Evolutionary conservation across 177 flowering plant genomes (phyloP).

Genomic region (Vitis hybrid): DNA sequence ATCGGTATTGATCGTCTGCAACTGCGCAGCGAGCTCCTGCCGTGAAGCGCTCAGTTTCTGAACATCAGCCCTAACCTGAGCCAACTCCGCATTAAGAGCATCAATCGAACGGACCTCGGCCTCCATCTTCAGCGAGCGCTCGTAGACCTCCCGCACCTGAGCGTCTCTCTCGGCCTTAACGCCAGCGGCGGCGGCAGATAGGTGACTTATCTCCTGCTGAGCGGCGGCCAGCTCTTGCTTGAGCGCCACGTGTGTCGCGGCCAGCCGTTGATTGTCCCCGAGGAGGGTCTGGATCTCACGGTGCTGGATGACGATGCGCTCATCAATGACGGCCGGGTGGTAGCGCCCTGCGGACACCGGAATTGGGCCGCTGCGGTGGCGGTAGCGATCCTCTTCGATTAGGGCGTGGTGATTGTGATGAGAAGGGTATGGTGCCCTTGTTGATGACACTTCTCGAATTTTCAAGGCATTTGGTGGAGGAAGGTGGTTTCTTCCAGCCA

Average conservation of each 20-base stretch:
- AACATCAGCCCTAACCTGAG: constrained; percentile 47
- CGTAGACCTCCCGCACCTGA: constrained; percentile 56
- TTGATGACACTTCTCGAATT: constrained; percentile 3
- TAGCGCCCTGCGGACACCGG: neutral
- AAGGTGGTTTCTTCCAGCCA: constrained; percentile 30
- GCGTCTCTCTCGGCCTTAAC: constrained; percentile 67
- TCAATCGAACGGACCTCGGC: constrained; percentile 52
- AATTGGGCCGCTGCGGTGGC: constrained; percentile 4
- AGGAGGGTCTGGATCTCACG: constrained; percentile 65
- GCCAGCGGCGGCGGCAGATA: constrained; percentile 38
- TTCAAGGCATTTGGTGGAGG: constrained; percentile 9
- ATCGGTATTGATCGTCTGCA: constrained; percentile 38
- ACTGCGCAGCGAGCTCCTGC: constrained; percentile 36
- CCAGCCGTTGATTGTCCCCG: constrained; percentile 67
- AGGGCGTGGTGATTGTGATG: constrained; percentile 4
- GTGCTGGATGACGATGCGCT: constrained; percentile 42
- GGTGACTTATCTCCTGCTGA: constrained; percentile 51
- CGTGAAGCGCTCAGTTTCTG: constrained; percentile 34
- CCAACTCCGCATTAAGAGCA: constrained; percentile 42
- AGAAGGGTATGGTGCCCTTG: neutral
- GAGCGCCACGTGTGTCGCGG: constrained; percentile 67
- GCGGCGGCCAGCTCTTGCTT: constrained; percentile 64
- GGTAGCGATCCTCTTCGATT: constrained; percentile 23
- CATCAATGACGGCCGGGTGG: constrained; percentile 40
- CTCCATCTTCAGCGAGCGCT: constrained; percentile 55